Evolutionary conservation across 2,329 filamentous ascomycete species (phyloP).

Genomic region (Phialophora expanda): DNA sequence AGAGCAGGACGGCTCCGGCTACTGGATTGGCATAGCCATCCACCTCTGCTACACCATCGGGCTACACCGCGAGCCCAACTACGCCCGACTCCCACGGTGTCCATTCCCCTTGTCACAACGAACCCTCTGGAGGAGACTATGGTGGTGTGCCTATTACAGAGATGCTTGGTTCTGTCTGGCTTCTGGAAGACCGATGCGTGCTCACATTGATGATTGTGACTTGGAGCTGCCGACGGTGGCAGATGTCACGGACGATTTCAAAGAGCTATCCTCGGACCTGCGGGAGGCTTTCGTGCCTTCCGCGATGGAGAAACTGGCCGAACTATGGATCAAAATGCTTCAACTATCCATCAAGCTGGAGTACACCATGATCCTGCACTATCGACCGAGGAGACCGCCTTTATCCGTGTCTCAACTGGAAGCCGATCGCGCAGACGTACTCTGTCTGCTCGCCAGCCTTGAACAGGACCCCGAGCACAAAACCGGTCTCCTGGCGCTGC

Average conservation of each 20-base stretch:
- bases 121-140: slow-evolving; percentile 48
- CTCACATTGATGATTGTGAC: slow-evolving; percentile 47
- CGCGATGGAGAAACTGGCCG: slow-evolving; percentile 32
- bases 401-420: slow-evolving; percentile 38
- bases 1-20: slow-evolving; percentile 52
- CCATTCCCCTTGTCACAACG: slow-evolving; percentile 38
- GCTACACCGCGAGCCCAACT: slow-evolving; percentile 46
- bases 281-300: slow-evolving; percentile 35
- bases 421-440: slow-evolving; percentile 38
- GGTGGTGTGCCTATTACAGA: slow-evolving; percentile 51
- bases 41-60: slow-evolving; percentile 52
- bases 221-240: slow-evolving; percentile 41
- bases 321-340: slow-evolving; percentile 39
- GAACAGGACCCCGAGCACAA: slow-evolving; percentile 33
- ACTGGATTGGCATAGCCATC: slow-evolving; percentile 55
- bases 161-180: slow-evolving; percentile 51
- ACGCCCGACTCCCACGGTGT: slow-evolving; percentile 27
- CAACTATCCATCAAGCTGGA: slow-evolving; percentile 41
- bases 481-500: slow-evolving; percentile 2
- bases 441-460: slow-evolving; percentile 24
- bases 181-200: slow-evolving; percentile 50
- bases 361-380: slow-evolving; percentile 39
- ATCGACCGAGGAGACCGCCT: slow-evolving; percentile 36
- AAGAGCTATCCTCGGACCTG: slow-evolving; percentile 23
- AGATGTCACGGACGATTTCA: slow-evolving; percentile 42